Percentiles rank a stretch among this genome's conserved stretches.
These are phyloP conservation scores for Amanita pallidorosea DNA, from an alignment of 768 basidiomycete genomes.

Conservation along the genomic window DNA sequence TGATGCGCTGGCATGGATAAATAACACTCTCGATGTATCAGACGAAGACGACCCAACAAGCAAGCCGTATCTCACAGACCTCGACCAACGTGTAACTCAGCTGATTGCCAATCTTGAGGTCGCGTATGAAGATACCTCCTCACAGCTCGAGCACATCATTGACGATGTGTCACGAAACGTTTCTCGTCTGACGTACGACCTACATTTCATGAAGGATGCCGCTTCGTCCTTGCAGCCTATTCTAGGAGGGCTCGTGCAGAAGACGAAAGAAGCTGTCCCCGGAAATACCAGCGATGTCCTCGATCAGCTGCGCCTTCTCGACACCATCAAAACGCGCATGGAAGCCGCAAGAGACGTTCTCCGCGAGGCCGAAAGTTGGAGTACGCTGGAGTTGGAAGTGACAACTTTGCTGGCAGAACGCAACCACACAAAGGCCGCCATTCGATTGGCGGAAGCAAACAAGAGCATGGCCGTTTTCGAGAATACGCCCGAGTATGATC, in stretches of 20 bases:
- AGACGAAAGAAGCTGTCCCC: conserved; percentile 39
- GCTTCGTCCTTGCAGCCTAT: conserved; percentile 66
- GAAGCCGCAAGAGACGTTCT: conserved; percentile 83
- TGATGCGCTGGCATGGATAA: conserved; percentile 64
- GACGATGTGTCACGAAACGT: conserved; percentile 88
- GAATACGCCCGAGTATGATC: conserved; percentile 86
- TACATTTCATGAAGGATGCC: conserved; percentile 94
- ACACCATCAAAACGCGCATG: conserved; percentile 79
- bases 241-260: conserved; percentile 50
- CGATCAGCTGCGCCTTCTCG: conserved; percentile 69
- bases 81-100: conserved; percentile 67
- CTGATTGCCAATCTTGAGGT: conserved; percentile 76
- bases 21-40: conserved; percentile 39
- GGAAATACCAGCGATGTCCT: conserved; percentile 55
- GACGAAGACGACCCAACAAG: conserved; percentile 18
- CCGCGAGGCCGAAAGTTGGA: conserved; percentile 95
- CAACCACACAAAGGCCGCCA: conserved; percentile 84
- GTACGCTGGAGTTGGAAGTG: conserved; percentile 87
- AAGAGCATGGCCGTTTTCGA: conserved; percentile 88
- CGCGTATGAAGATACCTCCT: conserved; percentile 80
- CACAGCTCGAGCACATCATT: conserved; percentile 78
- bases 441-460: conserved; percentile 80
- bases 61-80: conserved; percentile 34
- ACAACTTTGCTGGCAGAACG: conserved; percentile 72
- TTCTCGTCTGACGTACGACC: conserved; percentile 86